phyloP scores from a whole-genome alignment of 2,329 filamentous ascomycete species.

The Aspergillus floridensis region DNA sequence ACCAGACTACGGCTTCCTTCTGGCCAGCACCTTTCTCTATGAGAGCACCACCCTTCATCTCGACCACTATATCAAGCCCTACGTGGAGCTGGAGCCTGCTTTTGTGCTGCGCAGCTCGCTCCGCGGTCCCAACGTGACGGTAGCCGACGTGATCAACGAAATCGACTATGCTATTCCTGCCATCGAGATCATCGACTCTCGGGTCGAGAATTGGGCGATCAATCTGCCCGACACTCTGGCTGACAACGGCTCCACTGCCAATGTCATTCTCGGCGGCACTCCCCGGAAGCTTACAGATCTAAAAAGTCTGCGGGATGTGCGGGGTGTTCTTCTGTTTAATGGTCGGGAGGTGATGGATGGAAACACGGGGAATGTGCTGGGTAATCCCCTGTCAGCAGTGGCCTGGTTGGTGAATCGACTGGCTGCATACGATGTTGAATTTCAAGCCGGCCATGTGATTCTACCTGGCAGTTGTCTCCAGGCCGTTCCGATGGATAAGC shows the following conservation, averaged over 20 bases:
- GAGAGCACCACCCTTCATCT: conserved; percentile 13
- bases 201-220: conserved; percentile 19
- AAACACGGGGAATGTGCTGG: conserved; percentile 18
- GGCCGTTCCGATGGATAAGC: conserved; percentile 13
- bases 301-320: conserved; percentile 11
- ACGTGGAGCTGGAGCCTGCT: conserved; percentile 18
- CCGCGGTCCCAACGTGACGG: conserved; percentile 17
- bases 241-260: conserved; percentile 19
- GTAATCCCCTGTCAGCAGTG: conserved; percentile 16
- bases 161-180: conserved; percentile 19
- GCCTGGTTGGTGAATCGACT: conserved; percentile 18
- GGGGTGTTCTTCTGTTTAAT: conserved; percentile 14
- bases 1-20: conserved; percentile 21
- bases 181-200: conserved; percentile 21
- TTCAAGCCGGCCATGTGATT: conserved; percentile 16
- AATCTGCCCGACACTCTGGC: conserved; percentile 19
- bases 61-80: conserved; percentile 18
- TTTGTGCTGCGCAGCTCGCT: conserved; percentile 15
- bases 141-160: conserved; percentile 19
- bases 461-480: conserved; percentile 19
- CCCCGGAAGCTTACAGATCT: conserved; percentile 16
- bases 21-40: conserved; percentile 17
- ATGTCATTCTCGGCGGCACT: conserved; percentile 17
- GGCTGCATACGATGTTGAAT: conserved; percentile 16
- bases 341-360: conserved; percentile 18